phyloP scores from a whole-genome alignment of 495 filamentous ascomycete genomes.

The Aspergillus egyptiacus region DNA sequence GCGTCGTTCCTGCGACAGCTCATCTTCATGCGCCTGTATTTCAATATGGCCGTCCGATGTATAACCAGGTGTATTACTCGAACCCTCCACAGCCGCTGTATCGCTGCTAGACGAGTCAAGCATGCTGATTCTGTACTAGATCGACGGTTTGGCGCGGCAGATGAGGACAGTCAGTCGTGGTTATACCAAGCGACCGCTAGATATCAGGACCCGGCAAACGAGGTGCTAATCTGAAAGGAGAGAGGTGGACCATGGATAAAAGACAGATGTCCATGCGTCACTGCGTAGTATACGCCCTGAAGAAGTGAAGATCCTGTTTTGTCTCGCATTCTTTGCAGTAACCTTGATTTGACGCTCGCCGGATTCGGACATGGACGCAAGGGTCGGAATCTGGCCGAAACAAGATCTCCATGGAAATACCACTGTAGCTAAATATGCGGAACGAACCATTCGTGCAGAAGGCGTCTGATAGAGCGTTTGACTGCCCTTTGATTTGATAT shows the following conservation, averaged over 20 bases:
- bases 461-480: no score
- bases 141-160: neutral
- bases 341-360: neutral
- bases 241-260: neutral
- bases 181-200: neutral
- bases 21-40: neutral
- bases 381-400: neutral
- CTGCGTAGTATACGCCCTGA: no score
- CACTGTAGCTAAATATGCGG: no score
- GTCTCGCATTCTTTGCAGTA: neutral
- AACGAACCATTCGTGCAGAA: no score
- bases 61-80: neutral
- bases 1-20: constrained; percentile 10
- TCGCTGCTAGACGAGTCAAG: constrained; percentile 2
- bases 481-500: no score
- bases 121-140: neutral
- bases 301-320: neutral
- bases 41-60: constrained; percentile 2
- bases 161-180: neutral
- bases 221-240: neutral
- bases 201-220: neutral
- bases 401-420: no score
- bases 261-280: neutral
- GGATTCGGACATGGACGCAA: neutral
- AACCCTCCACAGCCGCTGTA: constrained; percentile 1